Percentiles rank a stretch among this genome's conserved stretches.
Evolutionary conservation across 1,139 yeast species (phyloP).

Genomic region (Saccharomyces hybrid): DNA sequence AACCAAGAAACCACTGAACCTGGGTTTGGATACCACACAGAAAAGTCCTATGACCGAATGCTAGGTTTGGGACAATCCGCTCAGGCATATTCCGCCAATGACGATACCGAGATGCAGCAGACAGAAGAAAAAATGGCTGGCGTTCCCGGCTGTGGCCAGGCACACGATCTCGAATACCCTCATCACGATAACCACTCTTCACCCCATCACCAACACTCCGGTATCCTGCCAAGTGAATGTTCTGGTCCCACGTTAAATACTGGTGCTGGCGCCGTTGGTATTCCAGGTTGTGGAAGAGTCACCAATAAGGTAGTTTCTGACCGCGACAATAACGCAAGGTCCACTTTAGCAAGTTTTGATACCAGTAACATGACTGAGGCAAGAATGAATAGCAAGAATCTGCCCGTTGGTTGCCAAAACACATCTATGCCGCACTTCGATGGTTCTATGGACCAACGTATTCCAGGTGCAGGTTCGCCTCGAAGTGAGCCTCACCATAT

Average conservation of each 20-base stretch:
- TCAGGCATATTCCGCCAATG: conserved; percentile 8
- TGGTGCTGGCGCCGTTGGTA: conserved; percentile 6
- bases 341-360: conserved; percentile 1
- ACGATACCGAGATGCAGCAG: background rate
- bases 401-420: conserved; percentile 9
- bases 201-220: conserved; percentile 4
- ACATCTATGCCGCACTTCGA: conserved; percentile 11
- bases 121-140: conserved; percentile 3
- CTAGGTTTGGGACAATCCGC: conserved; percentile 15
- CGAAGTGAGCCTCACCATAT: conserved; percentile 6
- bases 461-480: conserved; percentile 16
- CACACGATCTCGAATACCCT: conserved; percentile 1
- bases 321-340: background rate
- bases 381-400: conserved; percentile 13
- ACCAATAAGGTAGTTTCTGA: conserved; percentile 1
- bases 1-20: background rate
- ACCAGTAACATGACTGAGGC: conserved; percentile 10
- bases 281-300: conserved; percentile 16
- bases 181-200: conserved; percentile 1
- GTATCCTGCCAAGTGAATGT: conserved; percentile 8
- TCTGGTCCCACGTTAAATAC: conserved; percentile 7
- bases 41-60: conserved; percentile 9
- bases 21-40: conserved; percentile 8
- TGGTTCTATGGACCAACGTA: conserved; percentile 7
- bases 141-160: conserved; percentile 4